Base-by-base conservation (phyloP, 2,329 filamentous ascomycete species). In the Bipolaris gigantea region DNA sequence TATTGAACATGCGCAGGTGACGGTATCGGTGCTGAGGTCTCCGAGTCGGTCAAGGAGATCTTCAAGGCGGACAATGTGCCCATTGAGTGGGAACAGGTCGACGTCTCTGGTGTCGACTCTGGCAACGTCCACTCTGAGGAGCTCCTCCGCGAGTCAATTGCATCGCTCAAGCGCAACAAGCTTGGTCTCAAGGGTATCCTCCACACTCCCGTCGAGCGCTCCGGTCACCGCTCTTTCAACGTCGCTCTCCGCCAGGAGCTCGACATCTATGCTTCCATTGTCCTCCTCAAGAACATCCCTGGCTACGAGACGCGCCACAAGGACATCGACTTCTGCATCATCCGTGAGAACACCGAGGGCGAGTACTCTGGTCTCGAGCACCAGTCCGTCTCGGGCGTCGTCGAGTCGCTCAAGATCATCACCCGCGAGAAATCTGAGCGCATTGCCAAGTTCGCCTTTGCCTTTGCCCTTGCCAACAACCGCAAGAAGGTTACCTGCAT, bases 21-120 rank as follows among this genome's bases (percentile, higher is more conserved):
- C 73, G 94, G 94, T 83, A 96, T 99, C 76, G 94, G 94, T 78
- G 90, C 91, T 77, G 94, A 99, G 81, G 92, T 97, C 59, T 92
- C 93, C 71, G 92, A 97, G 81, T 94, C 91, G 61, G 93, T 99
- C 77, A 96, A 97, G 88, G 95, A 93, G 67, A 89, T 99, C 78
- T 97, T 97, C 88, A 97, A 97, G 86, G 92, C 93, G 76, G 93
- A 97, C 83, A 97, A 96, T 76, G 93, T 97, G 49, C 94, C 94
- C 73, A 88, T 99, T 71, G 92, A 97, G 80, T 97, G 94, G 93
- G 94, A 99, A 80, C 92, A 97, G 83, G 85, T 99, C 70, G 92
- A 97, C 75, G 93, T 96, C 42, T 92, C 90, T 25, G 94, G 94
- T 77, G 84, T 97, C 63, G 90, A 93, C 75, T 85, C 88, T 56